Percentiles rank a stretch among this genome's conserved stretches.
Conservation (phyloP, 306 rosid species). For the Trifolium fragiferum region DNA sequence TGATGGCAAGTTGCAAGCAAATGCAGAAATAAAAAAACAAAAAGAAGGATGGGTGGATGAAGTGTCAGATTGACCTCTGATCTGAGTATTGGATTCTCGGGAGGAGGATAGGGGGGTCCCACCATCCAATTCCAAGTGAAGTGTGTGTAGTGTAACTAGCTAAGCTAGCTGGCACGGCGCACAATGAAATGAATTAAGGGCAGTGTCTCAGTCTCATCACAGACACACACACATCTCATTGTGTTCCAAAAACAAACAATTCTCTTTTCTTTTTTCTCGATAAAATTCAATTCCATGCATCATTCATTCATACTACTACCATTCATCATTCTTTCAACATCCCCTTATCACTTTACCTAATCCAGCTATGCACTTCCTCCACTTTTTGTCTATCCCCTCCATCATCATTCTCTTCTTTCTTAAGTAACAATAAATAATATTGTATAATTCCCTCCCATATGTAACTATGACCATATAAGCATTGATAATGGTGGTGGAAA, state of each 20-base stretch:
- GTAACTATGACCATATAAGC: no score
- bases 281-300: constrained; percentile 23
- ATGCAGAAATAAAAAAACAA: background rate
- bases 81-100: constrained; percentile 9
- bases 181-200: constrained; percentile 1
- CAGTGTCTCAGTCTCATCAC: constrained; percentile 21
- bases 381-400: background rate
- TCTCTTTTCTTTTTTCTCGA: constrained; percentile 6
- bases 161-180: constrained; percentile 6
- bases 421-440: no score
- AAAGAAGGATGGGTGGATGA: background rate
- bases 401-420: background rate
- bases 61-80: constrained; percentile 33
- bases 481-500: background rate
- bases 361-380: background rate
- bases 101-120: background rate
- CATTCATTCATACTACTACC: background rate
- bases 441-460: no score
- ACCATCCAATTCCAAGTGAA: background rate
- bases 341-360: background rate
- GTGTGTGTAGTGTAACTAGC: background rate
- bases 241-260: constrained; percentile 39
- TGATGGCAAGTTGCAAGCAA: constrained; percentile 34
- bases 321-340: background rate
- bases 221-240: background rate